Percentiles rank a stretch among this genome's conserved stretches.
Evolutionary conservation across 139 green algal genomes (phyloP).

Genomic region (Coccomyxa sp.): DNA sequence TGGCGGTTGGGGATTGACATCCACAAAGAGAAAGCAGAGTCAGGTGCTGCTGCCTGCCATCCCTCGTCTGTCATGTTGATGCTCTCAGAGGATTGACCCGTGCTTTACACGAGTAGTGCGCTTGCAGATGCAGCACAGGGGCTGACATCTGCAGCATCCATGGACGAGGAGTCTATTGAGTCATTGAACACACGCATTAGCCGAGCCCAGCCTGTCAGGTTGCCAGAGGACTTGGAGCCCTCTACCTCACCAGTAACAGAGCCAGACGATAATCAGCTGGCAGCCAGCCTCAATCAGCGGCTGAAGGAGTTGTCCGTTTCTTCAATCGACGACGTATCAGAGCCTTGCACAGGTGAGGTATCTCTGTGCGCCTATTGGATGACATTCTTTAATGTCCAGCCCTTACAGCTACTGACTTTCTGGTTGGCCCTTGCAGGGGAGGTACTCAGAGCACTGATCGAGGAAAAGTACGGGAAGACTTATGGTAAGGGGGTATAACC

Average conservation of each 20-base stretch:
- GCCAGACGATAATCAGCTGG: background rate
- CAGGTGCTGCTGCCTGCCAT: too few relatives aligned
- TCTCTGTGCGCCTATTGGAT: too few relatives aligned
- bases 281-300: background rate
- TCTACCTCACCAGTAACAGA: background rate
- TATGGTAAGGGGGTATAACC: background rate
- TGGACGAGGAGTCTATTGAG: background rate
- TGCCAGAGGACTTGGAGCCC: background rate
- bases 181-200: background rate
- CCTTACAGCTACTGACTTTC: background rate
- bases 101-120: too few relatives aligned
- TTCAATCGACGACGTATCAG: too few relatives aligned
- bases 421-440: background rate
- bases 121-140: too few relatives aligned
- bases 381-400: background rate
- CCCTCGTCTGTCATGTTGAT: too few relatives aligned
- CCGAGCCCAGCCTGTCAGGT: background rate
- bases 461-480: background rate
- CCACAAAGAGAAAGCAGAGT: too few relatives aligned
- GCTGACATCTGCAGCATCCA: too few relatives aligned
- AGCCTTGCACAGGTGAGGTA: too few relatives aligned
- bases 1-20: conserved; percentile 3
- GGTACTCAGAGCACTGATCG: background rate
- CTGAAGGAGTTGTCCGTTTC: background rate
- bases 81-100: too few relatives aligned